Conservation (phyloP, 176 grass and related monocot genomes). For the Oropetium thomaeum region DNA sequence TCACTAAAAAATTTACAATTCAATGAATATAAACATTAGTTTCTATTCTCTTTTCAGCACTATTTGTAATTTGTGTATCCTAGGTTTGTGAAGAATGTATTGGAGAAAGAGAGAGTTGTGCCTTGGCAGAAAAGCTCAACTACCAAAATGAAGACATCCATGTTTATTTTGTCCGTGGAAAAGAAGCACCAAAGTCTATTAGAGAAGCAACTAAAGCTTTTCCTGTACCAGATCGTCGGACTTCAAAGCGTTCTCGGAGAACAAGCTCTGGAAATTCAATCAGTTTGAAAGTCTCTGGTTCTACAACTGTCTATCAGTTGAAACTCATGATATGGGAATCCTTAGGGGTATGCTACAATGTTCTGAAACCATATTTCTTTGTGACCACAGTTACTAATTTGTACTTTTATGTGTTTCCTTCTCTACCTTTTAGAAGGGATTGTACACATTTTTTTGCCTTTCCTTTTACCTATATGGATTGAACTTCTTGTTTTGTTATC, state of each 20-base stretch:
- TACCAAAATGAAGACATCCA: conserved; percentile 76
- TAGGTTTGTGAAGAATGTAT: conserved; percentile 96
- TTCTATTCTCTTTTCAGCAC: neutral
- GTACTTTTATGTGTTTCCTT: neutral
- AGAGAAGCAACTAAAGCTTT: conserved; percentile 58
- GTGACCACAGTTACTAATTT: neutral
- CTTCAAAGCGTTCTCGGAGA: conserved; percentile 88
- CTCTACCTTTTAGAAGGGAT: conserved; percentile 1
- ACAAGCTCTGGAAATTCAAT: conserved; percentile 67
- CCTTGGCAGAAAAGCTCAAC: conserved; percentile 76
- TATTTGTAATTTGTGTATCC: conserved; percentile 30
- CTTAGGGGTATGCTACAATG: conserved; percentile 73
- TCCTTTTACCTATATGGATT: conserved; percentile 4
- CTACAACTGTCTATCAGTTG: conserved; percentile 87
- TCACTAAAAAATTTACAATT: neutral
- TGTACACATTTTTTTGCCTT: neutral
- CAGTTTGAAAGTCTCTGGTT: conserved; percentile 84
- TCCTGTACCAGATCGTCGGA: conserved; percentile 67
- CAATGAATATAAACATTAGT: neutral
- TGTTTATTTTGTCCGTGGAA: conserved; percentile 85
- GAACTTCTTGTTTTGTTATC: neutral
- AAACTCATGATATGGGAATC: conserved; percentile 99
- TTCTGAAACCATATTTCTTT: neutral
- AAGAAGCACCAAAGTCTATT: conserved; percentile 93
- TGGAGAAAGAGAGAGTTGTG: conserved; percentile 85